phyloP scores from a whole-genome alignment of 140 eudicot species.

The Erigeron philadelphicus region DNA sequence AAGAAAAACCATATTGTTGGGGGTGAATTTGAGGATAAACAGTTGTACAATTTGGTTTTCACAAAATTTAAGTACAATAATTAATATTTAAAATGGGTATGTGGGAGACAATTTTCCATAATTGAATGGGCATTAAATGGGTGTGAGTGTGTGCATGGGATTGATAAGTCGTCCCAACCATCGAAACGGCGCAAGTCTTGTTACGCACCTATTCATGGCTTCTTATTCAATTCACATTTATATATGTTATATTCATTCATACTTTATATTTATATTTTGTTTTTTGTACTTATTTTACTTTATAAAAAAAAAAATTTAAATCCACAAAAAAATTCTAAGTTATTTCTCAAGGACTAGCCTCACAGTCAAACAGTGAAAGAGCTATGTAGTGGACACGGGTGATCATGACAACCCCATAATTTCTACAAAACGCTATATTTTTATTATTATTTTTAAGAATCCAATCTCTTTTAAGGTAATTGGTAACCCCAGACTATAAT shows the following conservation, averaged over 20 bases:
- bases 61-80: background rate
- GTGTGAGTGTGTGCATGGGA: constrained; percentile 21
- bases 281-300: background rate
- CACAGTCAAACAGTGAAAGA: no score
- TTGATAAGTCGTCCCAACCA: constrained; percentile 31
- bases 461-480: no score
- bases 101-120: constrained; percentile 20
- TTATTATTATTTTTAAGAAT: no score
- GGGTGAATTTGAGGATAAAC: constrained; percentile 5
- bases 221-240: constrained; percentile 5
- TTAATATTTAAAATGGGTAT: background rate
- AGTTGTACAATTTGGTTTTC: constrained; percentile 11
- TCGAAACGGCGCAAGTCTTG: constrained; percentile 44
- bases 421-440: no score
- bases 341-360: no score
- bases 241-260: background rate
- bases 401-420: no score
- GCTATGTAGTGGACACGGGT: no score
- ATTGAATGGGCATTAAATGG: constrained; percentile 30
- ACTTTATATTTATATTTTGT: background rate
- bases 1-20: constrained; percentile 6
- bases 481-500: no score
- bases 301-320: background rate
- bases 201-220: constrained; percentile 26
- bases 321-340: no score